Evolutionary conservation across 352 stramenopile genomes (phyloP).

Genomic region (Pythium guiyangense): DNA sequence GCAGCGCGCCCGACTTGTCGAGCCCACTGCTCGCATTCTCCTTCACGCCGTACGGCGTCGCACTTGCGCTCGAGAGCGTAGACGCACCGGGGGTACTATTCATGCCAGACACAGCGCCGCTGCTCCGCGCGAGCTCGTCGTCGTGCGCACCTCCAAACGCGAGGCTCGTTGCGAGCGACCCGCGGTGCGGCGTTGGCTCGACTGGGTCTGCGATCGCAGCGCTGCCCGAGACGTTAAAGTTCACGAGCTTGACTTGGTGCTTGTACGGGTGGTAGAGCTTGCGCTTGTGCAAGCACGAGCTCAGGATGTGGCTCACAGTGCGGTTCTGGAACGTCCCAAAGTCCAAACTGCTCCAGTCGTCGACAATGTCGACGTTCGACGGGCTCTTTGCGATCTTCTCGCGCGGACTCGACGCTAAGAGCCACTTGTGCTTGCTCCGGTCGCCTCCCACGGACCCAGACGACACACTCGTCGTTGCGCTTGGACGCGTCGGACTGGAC

Average conservation of each 20-base stretch:
- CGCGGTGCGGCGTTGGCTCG: constrained; percentile 18
- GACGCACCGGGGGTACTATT: not conserved
- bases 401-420: constrained; percentile 51
- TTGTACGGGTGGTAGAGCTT: constrained; percentile 84
- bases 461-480: no score
- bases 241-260: constrained; percentile 78
- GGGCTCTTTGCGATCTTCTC: constrained; percentile 52
- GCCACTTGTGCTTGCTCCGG: constrained; percentile 27
- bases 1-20: not conserved
- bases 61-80: no score
- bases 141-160: constrained; percentile 40
- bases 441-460: constrained; percentile 10
- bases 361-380: constrained; percentile 73
- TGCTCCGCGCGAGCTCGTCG: constrained; percentile 3
- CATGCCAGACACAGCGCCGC: constrained; percentile 9
- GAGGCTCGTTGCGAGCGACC: constrained; percentile 51
- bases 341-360: constrained; percentile 74
- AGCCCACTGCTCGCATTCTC: constrained; percentile 14
- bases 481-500: constrained; percentile 2
- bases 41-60: constrained; percentile 26
- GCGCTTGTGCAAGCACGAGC: constrained; percentile 76
- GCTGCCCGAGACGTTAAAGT: constrained; percentile 61
- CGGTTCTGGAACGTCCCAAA: constrained; percentile 83
- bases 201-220: constrained; percentile 8
- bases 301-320: constrained; percentile 80